A percentile compares a stretch with the other conserved stretches of the same genome.
Evolutionary conservation across 2,329 filamentous ascomycete genomes (phyloP).

Genomic region (Penicillium brevicompactum): DNA sequence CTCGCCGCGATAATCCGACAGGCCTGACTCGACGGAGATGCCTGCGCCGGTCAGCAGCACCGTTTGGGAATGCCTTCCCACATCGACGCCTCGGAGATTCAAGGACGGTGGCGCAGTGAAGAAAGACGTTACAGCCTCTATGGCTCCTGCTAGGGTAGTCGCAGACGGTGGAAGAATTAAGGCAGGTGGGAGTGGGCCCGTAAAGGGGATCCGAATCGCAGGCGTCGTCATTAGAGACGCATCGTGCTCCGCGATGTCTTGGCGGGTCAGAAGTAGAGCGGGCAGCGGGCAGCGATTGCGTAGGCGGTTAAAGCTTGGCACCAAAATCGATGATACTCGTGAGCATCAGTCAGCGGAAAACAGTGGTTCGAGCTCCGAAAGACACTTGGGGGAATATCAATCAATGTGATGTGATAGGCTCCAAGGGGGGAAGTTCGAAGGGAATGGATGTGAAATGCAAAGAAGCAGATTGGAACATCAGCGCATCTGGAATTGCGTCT

Average conservation of each 20-base stretch:
- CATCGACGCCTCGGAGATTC: conserved; percentile 47
- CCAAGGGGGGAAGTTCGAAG: neutral
- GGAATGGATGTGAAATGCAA: conserved; percentile 1
- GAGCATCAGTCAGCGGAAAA: neutral
- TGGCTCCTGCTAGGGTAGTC: conserved; percentile 68
- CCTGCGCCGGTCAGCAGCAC: conserved; percentile 80
- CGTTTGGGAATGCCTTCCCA: conserved; percentile 56
- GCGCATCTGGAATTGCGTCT: conserved; percentile 17
- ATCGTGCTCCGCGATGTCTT: conserved; percentile 27
- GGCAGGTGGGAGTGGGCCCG: conserved; percentile 75
- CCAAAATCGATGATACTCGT: too few relatives aligned
- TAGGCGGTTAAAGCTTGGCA: conserved; percentile 9
- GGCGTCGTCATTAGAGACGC: conserved; percentile 63
- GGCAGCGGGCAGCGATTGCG: conserved; percentile 8
- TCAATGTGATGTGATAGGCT: neutral
- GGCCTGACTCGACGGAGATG: conserved; percentile 87
- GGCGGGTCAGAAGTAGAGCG: conserved; percentile 9
- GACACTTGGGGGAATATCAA: neutral
- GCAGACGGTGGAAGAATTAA: conserved; percentile 74
- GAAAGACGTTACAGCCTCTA: conserved; percentile 77
- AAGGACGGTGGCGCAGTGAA: conserved; percentile 63
- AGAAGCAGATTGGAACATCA: conserved; percentile 16
- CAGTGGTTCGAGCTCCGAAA: neutral
- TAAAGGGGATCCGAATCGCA: conserved; percentile 88
- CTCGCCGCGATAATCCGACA: conserved; percentile 87